Evolutionary conservation across 306 rosid species (phyloP).

Genomic region (Psophocarpus tetragonolobus): DNA sequence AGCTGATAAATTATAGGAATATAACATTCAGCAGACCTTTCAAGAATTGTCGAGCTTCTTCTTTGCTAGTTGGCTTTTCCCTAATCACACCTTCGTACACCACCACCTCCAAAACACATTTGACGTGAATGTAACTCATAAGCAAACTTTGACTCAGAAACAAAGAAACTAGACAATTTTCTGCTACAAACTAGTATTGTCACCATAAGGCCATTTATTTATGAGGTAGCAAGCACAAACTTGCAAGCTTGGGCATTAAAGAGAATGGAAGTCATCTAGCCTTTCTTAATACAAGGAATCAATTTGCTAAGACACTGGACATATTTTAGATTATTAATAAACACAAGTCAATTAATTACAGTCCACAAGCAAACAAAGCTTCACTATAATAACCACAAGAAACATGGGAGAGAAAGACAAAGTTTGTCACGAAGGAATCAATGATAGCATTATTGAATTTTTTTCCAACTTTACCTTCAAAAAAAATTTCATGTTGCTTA

Average conservation of each 20-base stretch:
- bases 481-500: not conserved
- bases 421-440: not conserved
- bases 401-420: not conserved
- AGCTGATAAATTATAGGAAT: slow-evolving; percentile 16
- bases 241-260: slow-evolving; percentile 18
- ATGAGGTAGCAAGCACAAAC: slow-evolving; percentile 39
- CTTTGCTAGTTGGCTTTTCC: slow-evolving; percentile 91
- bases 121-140: slow-evolving; percentile 46
- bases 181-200: slow-evolving; percentile 38
- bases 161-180: slow-evolving; percentile 17
- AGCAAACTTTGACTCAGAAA: slow-evolving; percentile 21
- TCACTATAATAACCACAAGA: slow-evolving; percentile 14
- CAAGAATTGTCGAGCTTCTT: slow-evolving; percentile 88
- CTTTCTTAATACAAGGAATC: slow-evolving; percentile 31
- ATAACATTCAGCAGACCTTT: slow-evolving; percentile 57
- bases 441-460: slow-evolving; percentile 1
- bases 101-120: slow-evolving; percentile 93
- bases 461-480: not conserved
- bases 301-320: slow-evolving; percentile 7
- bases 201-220: slow-evolving; percentile 64
- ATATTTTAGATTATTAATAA: slow-evolving; percentile 25
- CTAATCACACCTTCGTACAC: slow-evolving; percentile 84
- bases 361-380: not conserved
- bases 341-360: slow-evolving; percentile 10
- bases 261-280: slow-evolving; percentile 17